phyloP scores from a whole-genome alignment of 2,329 filamentous ascomycete genomes.

The Cercospora sp. region DNA sequence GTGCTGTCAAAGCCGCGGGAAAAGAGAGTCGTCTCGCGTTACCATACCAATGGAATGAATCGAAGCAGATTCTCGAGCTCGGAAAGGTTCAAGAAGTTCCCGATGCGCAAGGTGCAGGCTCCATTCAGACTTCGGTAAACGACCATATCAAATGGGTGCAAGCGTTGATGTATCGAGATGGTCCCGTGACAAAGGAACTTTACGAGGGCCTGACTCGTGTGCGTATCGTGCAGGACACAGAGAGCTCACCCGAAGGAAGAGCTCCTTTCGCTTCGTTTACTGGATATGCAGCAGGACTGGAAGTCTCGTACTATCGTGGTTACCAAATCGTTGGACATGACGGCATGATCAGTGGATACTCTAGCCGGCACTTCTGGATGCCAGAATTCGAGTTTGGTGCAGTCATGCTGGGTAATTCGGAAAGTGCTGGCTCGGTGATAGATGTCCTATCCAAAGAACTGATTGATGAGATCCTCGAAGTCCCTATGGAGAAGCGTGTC shows the following conservation, averaged over 20 bases:
- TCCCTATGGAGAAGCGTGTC: background rate
- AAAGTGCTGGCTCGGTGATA: conserved; percentile 16
- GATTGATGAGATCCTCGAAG: conserved; percentile 31
- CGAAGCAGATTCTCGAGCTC: background rate
- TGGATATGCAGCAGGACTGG: background rate
- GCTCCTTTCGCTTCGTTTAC: background rate
- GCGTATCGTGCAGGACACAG: conserved; percentile 30
- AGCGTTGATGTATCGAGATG: conserved; percentile 31
- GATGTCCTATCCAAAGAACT: conserved; percentile 29
- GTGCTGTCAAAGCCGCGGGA: conserved; percentile 33
- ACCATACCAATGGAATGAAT: conserved; percentile 22
- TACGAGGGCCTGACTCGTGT: conserved; percentile 32
- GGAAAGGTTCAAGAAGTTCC: conserved; percentile 32
- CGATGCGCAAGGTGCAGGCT: conserved; percentile 14
- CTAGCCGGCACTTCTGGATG: background rate
- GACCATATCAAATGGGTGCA: conserved; percentile 19
- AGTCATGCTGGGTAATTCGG: conserved; percentile 37
- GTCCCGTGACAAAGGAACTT: conserved; percentile 31
- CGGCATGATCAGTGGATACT: background rate
- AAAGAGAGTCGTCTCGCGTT: conserved; percentile 45
- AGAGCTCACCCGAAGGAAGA: background rate
- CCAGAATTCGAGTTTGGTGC: conserved; percentile 36
- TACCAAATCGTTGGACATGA: background rate
- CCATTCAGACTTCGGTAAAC: conserved; percentile 16
- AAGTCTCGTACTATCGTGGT: background rate